phyloP scores from a whole-genome alignment of 768 basidiomycete species.

The Tricholoma flavovirens region DNA sequence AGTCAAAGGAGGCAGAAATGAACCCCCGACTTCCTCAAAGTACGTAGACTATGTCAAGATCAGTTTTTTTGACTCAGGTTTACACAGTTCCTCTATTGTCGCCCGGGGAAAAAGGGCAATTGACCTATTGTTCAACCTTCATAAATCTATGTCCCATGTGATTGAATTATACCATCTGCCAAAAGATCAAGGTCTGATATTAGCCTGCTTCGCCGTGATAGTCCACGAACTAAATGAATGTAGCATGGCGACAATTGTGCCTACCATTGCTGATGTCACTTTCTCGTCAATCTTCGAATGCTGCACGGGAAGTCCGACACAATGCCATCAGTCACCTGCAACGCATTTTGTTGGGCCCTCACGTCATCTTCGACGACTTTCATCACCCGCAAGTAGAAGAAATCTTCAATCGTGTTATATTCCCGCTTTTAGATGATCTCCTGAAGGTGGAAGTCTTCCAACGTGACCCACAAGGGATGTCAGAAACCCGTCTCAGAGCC shows the following conservation, averaged over 20 bases:
- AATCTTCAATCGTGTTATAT: constrained; percentile 84
- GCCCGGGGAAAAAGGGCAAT: constrained; percentile 80
- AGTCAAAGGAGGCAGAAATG: constrained; percentile 43
- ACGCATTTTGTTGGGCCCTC: constrained; percentile 75
- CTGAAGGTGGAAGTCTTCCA: constrained; percentile 76
- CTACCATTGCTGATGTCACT: constrained; percentile 71
- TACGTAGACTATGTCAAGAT: constrained; percentile 21
- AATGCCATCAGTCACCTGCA: constrained; percentile 75
- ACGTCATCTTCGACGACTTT: constrained; percentile 53
- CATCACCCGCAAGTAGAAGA: constrained; percentile 66
- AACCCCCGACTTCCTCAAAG: constrained; percentile 47
- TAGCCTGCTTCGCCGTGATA: neutral
- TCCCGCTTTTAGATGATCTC: constrained; percentile 89
- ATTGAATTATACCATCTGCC: constrained; percentile 41
- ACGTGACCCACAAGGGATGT: constrained; percentile 81
- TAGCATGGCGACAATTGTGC: constrained; percentile 74
- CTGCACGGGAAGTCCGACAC: constrained; percentile 80
- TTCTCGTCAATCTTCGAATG: constrained; percentile 76
- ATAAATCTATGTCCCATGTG: constrained; percentile 57
- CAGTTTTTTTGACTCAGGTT: constrained; percentile 1
- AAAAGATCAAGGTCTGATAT: constrained; percentile 37
- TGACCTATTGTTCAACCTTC: constrained; percentile 71
- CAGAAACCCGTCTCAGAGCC: constrained; percentile 84
- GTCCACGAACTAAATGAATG: constrained; percentile 4
- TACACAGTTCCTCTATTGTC: constrained; percentile 61